Percentiles rank a stretch among this genome's conserved stretches.
Conservation (phyloP, 2,329 filamentous ascomycete species). For the Spiromastix sp. region DNA sequence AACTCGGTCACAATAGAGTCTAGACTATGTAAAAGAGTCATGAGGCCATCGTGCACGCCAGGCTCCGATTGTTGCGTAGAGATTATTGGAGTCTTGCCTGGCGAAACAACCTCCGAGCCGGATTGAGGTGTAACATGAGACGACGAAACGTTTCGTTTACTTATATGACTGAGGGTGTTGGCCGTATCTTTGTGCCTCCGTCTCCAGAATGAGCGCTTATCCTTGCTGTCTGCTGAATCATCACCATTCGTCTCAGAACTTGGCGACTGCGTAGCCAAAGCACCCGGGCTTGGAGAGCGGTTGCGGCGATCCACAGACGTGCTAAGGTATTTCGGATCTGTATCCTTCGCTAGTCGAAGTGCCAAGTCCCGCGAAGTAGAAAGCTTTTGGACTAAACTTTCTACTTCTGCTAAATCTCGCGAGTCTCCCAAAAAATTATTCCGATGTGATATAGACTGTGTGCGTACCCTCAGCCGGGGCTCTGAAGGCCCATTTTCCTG, state of each 20-base stretch:
- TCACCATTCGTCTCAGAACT: slow-evolving; percentile 22
- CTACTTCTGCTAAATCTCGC: slow-evolving; percentile 77
- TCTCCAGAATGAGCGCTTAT: slow-evolving; percentile 81
- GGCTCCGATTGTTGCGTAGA: neutral
- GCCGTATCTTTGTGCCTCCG: slow-evolving; percentile 58
- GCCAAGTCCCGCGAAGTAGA: slow-evolving; percentile 83
- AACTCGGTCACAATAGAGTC: slow-evolving; percentile 79
- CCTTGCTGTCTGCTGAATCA: slow-evolving; percentile 30
- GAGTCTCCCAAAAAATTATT: slow-evolving; percentile 49
- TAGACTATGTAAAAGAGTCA: slow-evolving; percentile 72
- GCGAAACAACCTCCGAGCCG: slow-evolving; percentile 17
- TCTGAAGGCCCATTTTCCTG: slow-evolving; percentile 22
- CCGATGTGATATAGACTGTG: slow-evolving; percentile 17
- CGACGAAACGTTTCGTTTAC: slow-evolving; percentile 39
- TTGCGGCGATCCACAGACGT: slow-evolving; percentile 15
- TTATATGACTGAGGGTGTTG: slow-evolving; percentile 30
- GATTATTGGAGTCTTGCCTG: slow-evolving; percentile 17
- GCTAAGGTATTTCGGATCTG: slow-evolving; percentile 52
- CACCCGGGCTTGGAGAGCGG: slow-evolving; percentile 25
- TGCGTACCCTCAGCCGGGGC: slow-evolving; percentile 22
- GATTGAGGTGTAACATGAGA: slow-evolving; percentile 42
- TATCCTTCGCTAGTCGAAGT: slow-evolving; percentile 74
- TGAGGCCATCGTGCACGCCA: slow-evolving; percentile 69
- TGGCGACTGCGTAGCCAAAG: slow-evolving; percentile 9
- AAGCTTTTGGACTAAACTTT: slow-evolving; percentile 73